Conservation (phyloP, 805 yeast genomes). For the Nakazawaea laoshanensis region DNA sequence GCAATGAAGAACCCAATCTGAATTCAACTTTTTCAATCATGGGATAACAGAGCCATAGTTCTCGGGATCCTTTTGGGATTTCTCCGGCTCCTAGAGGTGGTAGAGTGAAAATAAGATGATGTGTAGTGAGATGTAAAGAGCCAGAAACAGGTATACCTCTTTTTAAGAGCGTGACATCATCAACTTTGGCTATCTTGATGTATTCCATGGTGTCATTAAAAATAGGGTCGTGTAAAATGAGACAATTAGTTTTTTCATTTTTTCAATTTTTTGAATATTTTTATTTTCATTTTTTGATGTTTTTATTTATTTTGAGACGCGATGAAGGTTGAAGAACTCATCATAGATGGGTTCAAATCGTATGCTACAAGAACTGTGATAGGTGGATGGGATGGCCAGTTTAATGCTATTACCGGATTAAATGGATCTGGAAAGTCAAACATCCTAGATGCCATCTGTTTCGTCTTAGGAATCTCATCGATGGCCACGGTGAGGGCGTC, state of each 20-base stretch:
- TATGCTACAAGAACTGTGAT: conserved; percentile 96
- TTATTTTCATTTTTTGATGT: too few relatives aligned
- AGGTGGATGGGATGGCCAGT: conserved; percentile 91
- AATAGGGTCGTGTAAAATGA: not conserved
- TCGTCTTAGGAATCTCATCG: conserved; percentile 92
- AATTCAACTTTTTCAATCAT: conserved; percentile 57
- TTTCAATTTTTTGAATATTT: too few relatives aligned
- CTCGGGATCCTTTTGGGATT: conserved; percentile 31
- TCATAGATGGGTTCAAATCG: conserved; percentile 95
- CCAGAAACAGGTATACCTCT: conserved; percentile 52
- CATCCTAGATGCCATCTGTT: conserved; percentile 93
- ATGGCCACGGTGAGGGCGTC: conserved; percentile 95
- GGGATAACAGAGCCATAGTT: conserved; percentile 91
- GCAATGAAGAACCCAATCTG: conserved; percentile 41
- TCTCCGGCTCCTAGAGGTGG: conserved; percentile 16
- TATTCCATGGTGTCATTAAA: conserved; percentile 35
- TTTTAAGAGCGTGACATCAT: conserved; percentile 39
- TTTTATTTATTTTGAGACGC: not conserved
- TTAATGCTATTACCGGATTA: conserved; percentile 95
- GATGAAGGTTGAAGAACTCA: conserved; percentile 93
- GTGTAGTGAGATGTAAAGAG: conserved; percentile 61
- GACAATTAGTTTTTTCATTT: not conserved
- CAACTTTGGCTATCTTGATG: conserved; percentile 43
- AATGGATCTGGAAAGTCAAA: conserved; percentile 98
- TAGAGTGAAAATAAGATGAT: conserved; percentile 59